Conservation (phyloP, 2,329 filamentous ascomycete species). For the Escovopsis weberi region DNA sequence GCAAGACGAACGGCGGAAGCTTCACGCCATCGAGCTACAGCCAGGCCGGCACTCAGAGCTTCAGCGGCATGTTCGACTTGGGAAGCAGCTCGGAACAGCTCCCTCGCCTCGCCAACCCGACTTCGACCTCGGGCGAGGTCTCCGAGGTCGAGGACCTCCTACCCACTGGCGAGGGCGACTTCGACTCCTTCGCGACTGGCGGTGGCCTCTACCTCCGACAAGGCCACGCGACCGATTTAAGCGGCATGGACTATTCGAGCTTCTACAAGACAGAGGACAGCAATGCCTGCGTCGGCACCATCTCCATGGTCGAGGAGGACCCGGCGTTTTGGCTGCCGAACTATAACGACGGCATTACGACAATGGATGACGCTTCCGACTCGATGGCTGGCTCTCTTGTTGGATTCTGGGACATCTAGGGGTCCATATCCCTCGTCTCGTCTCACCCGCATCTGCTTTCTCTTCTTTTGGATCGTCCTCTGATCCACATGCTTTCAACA, state of each 20-base stretch:
- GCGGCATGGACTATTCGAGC: slow-evolving; percentile 38
- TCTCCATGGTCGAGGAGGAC: slow-evolving; percentile 38
- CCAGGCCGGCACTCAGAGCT: slow-evolving; percentile 35
- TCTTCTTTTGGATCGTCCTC: background rate
- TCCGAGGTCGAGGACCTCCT: slow-evolving; percentile 51
- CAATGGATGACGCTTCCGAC: slow-evolving; percentile 23
- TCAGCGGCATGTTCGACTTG: slow-evolving; percentile 37
- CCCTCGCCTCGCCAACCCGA: slow-evolving; percentile 38
- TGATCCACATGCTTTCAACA: too few species aligned
- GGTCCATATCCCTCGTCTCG: slow-evolving; percentile 1
- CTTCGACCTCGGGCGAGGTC: slow-evolving; percentile 51
- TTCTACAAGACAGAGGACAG: slow-evolving; percentile 35
- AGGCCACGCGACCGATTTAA: slow-evolving; percentile 27
- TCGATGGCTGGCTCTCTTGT: slow-evolving; percentile 17
- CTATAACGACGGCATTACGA: slow-evolving; percentile 24
- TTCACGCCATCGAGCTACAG: slow-evolving; percentile 41
- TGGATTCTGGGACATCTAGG: slow-evolving; percentile 23
- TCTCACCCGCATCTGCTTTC: too few species aligned
- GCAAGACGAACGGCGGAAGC: slow-evolving; percentile 29
- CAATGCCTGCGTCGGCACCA: slow-evolving; percentile 25
- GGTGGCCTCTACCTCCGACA: slow-evolving; percentile 33
- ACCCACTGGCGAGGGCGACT: slow-evolving; percentile 32
- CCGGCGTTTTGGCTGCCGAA: slow-evolving; percentile 34
- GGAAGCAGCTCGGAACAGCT: slow-evolving; percentile 38
- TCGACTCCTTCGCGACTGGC: slow-evolving; percentile 31